A percentile compares a stretch with the other conserved stretches of the same genome.
These are phyloP conservation scores for Salix arbutifolia DNA, from an alignment of 345 rosid species.

Conservation along the genomic window DNA sequence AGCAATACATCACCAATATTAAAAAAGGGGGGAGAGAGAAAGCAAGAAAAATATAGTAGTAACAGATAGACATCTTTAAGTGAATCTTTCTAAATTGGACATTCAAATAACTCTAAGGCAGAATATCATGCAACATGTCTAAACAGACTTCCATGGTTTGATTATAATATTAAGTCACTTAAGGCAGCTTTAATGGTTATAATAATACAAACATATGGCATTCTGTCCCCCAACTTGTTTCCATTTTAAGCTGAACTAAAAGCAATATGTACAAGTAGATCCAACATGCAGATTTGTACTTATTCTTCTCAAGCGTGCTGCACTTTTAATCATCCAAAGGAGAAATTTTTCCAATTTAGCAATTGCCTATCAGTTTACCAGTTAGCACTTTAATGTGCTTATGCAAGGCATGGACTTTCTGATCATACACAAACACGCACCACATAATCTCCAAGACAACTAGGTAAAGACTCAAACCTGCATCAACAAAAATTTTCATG, in stretches of 20 bases:
- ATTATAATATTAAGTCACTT: not conserved
- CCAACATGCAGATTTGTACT: not conserved
- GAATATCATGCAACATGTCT: not conserved
- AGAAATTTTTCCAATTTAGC: not conserved
- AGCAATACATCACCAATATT: slow-evolving; percentile 24
- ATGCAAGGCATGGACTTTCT: not conserved
- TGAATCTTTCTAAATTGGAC: not conserved
- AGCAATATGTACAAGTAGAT: not conserved
- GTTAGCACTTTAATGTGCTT: not conserved
- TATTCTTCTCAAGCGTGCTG: not conserved
- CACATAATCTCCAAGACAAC: not conserved
- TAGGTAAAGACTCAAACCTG: slow-evolving; percentile 49
- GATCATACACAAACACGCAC: not conserved
- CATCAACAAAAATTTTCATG: slow-evolving; percentile 96
- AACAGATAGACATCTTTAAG: not conserved
- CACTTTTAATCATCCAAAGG: not conserved
- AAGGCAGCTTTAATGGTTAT: not conserved
- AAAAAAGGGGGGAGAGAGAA: not conserved
- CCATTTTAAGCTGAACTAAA: not conserved
- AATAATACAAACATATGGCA: not conserved
- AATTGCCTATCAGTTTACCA: not conserved
- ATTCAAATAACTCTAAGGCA: not conserved
- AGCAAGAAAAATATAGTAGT: not conserved
- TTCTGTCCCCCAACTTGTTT: no score
- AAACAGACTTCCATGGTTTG: not conserved